These are phyloP conservation scores for Pyrus bretschneideri DNA, from an alignment of 306 rosid genomes.

Conservation along the genomic window DNA sequence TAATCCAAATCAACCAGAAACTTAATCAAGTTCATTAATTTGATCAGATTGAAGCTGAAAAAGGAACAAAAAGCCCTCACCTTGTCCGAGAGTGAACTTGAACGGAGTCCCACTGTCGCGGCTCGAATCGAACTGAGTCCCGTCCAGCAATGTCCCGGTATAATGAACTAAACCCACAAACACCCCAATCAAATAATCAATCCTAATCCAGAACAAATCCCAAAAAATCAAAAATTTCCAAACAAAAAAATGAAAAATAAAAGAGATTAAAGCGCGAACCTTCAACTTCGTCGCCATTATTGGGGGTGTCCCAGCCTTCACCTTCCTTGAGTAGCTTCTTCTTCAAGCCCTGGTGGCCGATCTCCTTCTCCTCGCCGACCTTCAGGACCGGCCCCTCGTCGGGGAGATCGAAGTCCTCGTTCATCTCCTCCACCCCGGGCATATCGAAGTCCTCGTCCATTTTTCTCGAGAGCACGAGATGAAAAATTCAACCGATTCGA, in stretches of 20 bases:
- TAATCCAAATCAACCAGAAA: neutral
- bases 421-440: constrained; percentile 43
- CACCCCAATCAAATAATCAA: neutral
- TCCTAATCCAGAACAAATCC: neutral
- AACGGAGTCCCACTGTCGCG: constrained; percentile 67
- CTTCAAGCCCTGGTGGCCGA: constrained; percentile 75
- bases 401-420: constrained; percentile 63
- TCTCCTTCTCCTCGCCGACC: constrained; percentile 91
- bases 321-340: constrained; percentile 88
- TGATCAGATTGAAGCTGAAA: neutral
- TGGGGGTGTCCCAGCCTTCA: constrained; percentile 70
- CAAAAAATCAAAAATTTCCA: neutral
- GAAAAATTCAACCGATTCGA: neutral
- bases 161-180: constrained; percentile 55
- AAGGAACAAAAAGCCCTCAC: constrained; percentile 22
- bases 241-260: neutral
- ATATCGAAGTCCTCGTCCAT: constrained; percentile 76
- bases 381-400: constrained; percentile 34
- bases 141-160: constrained; percentile 86
- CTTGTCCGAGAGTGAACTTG: constrained; percentile 94
- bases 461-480: neutral
- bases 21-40: neutral
- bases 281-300: constrained; percentile 86
- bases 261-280: constrained; percentile 25
- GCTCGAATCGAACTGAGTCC: constrained; percentile 91